Evolutionary conservation across 805 yeast genomes (phyloP), one percentile per base, ranked within the genome.

Genomic region (Wickerhamiella australiensis): DNA sequence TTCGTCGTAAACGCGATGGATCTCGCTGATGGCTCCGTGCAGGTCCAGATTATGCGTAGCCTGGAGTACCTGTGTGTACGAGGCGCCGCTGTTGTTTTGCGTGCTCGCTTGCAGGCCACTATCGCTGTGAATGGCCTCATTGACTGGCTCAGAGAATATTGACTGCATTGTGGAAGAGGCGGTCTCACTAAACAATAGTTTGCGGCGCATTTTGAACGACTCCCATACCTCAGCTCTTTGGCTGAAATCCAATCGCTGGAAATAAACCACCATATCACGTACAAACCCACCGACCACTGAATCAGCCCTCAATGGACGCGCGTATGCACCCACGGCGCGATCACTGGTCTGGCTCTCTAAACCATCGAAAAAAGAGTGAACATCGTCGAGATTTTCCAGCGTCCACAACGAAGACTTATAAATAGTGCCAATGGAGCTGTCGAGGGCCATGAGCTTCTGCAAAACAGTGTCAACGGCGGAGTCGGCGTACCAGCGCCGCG

Each of bases 201-300:
- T 4, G 18, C 44, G 44, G 17, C 31, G 44, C n/a, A 22, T 3
- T 22, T 22, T 23, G 20, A 41, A 41, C 20, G 5, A 11, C 21
- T 23, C 31, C 44, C 44, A 41, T 21, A 41, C 15, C n/a, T n/a
- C 5, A 3, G 31, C 44, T 5, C 44, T 21, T 17, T 22, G 27
- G 15, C 9, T 23, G n/a, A 41, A 41, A 9, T 41, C 44, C 12
- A 41, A 20, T 3, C 25, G 13, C 21, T 23, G 11, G 20, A 41
- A 41, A 25, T 41, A 41, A 3, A 23, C 31, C 12, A 13, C 20
- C 23, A 45, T 23, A 18, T 45, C 47, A 15, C n/a, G 21, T 11
- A 35, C 38, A 15, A 45, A 45, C 15, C 47, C 47, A 5, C 47
- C 47, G 13, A 45, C 29, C 12, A 45, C 31, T 7, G 47, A 45